Evolutionary conservation across 2,329 filamentous ascomycete species (phyloP).

Genomic region (Phialophora macrospora): DNA sequence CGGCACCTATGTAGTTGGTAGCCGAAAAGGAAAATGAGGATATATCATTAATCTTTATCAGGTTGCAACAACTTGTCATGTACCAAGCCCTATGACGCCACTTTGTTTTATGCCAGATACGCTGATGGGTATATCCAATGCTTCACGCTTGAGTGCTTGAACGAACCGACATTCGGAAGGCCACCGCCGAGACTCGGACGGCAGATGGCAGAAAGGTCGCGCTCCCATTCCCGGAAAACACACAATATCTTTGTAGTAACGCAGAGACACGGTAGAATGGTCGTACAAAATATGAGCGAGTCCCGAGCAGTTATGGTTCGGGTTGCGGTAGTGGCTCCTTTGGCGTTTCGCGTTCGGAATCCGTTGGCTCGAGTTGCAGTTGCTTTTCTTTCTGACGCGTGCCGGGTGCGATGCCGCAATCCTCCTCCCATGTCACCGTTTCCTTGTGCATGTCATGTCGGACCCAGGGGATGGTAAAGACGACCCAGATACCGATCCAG

Average conservation of each 20-base stretch:
- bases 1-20: no score
- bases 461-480: slow-evolving; percentile 55
- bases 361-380: slow-evolving; percentile 14
- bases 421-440: slow-evolving; percentile 48
- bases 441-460: slow-evolving; percentile 52
- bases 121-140: slow-evolving; percentile 17
- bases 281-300: slow-evolving; percentile 7
- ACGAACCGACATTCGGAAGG: not conserved
- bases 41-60: not conserved
- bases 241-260: not conserved
- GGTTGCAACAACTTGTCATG: not conserved
- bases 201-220: not conserved
- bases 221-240: not conserved
- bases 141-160: slow-evolving; percentile 10
- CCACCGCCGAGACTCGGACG: not conserved
- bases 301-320: slow-evolving; percentile 13
- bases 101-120: not conserved
- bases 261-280: not conserved
- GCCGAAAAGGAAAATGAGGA: not conserved
- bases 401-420: slow-evolving; percentile 28
- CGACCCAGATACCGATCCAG: slow-evolving; percentile 51
- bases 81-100: not conserved
- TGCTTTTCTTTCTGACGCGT: slow-evolving; percentile 25
- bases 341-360: slow-evolving; percentile 22
- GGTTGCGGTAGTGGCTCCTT: slow-evolving; percentile 26